Evolutionary conservation across 169 alveolate species (phyloP).

Genomic region (Cryptosporidium tyzzeri): DNA sequence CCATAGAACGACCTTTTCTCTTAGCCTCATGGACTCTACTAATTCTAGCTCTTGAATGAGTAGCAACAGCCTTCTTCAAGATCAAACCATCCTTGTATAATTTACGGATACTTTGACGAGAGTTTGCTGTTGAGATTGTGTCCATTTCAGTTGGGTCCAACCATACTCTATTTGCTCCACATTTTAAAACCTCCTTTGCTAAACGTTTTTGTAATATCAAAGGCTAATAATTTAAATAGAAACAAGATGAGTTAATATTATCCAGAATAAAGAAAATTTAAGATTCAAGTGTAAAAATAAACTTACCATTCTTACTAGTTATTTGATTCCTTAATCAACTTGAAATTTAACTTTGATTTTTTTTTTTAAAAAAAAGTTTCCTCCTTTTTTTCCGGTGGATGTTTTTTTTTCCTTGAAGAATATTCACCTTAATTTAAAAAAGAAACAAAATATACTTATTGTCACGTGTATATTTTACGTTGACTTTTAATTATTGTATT

Average conservation of each 20-base stretch:
- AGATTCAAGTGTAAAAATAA: not conserved
- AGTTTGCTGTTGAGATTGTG: constrained; percentile 97
- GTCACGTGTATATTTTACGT: constrained; percentile 1
- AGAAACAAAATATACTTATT: not conserved
- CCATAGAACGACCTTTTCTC: constrained; percentile 97
- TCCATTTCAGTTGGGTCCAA: constrained; percentile 98
- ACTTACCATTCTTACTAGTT: constrained; percentile 30
- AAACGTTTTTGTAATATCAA: constrained; percentile 95
- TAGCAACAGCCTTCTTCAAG: constrained; percentile 94
- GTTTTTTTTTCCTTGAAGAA: not conserved
- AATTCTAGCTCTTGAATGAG: constrained; percentile 96
- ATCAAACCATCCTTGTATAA: constrained; percentile 96
- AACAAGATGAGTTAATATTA: not conserved
- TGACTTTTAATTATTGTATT: not conserved
- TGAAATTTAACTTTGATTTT: not conserved
- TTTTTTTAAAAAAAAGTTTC: not conserved
- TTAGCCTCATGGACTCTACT: constrained; percentile 92
- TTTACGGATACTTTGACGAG: constrained; percentile 95
- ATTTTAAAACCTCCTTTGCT: constrained; percentile 96
- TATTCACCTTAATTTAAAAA: not conserved
- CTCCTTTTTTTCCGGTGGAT: constrained; percentile 22
- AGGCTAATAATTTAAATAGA: constrained; percentile 79
- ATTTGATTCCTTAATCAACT: not conserved
- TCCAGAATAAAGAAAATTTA: not conserved
- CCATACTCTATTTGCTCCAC: constrained; percentile 98